Conservation (phyloP, 768 basidiomycete species). For the Rhizopogon vulgaris region DNA sequence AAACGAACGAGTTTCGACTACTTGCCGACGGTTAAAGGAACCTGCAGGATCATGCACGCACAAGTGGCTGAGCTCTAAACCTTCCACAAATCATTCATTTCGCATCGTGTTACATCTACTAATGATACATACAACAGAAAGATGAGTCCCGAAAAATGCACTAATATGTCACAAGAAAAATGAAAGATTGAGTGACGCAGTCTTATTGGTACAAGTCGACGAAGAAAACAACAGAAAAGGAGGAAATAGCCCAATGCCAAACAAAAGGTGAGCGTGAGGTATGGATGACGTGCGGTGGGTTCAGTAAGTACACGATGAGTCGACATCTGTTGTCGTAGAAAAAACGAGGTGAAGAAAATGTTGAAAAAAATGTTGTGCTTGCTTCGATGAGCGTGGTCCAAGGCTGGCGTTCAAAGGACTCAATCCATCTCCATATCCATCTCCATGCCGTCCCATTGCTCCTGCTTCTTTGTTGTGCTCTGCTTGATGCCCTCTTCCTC, state of each 20-base stretch:
- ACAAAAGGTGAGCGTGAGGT: neutral
- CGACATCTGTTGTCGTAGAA: neutral
- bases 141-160: constrained; percentile 1
- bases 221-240: neutral
- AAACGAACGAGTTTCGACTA: neutral
- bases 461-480: constrained; percentile 11
- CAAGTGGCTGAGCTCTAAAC: neutral
- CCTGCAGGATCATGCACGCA: neutral
- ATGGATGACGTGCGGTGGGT: neutral
- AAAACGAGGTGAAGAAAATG: neutral
- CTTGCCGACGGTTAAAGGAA: neutral
- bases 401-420: neutral
- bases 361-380: neutral
- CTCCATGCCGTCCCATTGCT: constrained; percentile 38
- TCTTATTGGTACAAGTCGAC: constrained; percentile 1
- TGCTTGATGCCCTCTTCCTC: constrained; percentile 32
- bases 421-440: constrained; percentile 44
- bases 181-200: neutral
- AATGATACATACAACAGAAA: constrained; percentile 4
- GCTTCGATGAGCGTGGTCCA: neutral
- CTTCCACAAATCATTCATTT: neutral
- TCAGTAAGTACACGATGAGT: neutral
- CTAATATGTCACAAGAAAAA: constrained; percentile 2
- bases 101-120: constrained; percentile 5
- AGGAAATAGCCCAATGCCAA: neutral